Conservation (phyloP, 345 rosid species). For the Psidium guajava region DNA sequence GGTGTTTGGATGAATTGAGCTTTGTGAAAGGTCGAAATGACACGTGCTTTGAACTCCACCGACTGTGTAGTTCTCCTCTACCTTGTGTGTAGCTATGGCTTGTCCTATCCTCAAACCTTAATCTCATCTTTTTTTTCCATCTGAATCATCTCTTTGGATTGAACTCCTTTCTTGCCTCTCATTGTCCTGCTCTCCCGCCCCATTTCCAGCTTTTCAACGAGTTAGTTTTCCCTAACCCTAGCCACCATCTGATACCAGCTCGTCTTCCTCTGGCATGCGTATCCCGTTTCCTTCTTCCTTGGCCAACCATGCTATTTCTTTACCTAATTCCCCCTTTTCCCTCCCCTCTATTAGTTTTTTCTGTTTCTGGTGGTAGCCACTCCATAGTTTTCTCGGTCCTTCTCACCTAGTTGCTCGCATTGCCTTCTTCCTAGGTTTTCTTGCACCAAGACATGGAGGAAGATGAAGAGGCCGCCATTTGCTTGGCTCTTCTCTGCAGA, state of each 20-base stretch:
- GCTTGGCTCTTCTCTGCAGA: neutral
- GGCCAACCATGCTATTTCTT: too few relatives aligned
- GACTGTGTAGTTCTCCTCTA: neutral
- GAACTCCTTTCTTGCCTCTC: neutral
- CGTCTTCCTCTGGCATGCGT: too few relatives aligned
- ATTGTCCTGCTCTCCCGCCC: too few relatives aligned
- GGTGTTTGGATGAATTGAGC: neutral
- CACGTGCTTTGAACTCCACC: neutral
- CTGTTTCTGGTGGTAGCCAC: too few relatives aligned
- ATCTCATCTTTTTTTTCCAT: rapidly evolving
- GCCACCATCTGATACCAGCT: too few relatives aligned
- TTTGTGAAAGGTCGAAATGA: neutral
- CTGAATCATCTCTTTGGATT: neutral
- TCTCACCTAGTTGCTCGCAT: neutral
- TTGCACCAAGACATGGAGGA: neutral
- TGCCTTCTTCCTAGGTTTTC: neutral
- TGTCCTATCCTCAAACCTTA: neutral
- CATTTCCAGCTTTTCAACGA: too few relatives aligned
- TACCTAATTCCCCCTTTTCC: too few relatives aligned
- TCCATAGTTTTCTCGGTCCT: too few relatives aligned
- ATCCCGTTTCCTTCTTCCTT: too few relatives aligned
- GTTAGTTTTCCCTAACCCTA: too few relatives aligned
- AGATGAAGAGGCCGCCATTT: neutral
- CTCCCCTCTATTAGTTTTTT: too few relatives aligned
- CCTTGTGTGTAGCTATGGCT: neutral